These are phyloP conservation scores for Phialophora chinensis DNA, from an alignment of 2,329 filamentous ascomycete genomes.

Conservation along the genomic window DNA sequence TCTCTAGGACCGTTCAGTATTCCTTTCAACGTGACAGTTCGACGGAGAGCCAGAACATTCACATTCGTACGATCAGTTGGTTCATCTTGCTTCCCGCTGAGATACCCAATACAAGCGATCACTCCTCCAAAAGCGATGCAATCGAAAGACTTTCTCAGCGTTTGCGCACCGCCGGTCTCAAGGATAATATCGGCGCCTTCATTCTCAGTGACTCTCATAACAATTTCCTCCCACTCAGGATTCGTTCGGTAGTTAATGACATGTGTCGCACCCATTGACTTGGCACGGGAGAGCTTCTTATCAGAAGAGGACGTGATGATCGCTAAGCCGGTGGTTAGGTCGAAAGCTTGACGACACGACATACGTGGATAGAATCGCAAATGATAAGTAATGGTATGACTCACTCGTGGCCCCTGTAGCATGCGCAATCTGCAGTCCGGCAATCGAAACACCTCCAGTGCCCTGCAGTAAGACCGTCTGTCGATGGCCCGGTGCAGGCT, in stretches of 20 bases:
- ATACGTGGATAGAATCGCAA: neutral
- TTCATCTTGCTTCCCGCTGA: conserved; percentile 36
- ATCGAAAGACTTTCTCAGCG: conserved; percentile 54
- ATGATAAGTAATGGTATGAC: conserved; percentile 42
- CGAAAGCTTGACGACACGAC: conserved; percentile 9
- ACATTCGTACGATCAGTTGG: conserved; percentile 61
- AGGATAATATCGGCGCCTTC: conserved; percentile 53
- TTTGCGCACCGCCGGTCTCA: conserved; percentile 51
- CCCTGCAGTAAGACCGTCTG: conserved; percentile 52
- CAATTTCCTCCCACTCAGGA: conserved; percentile 55
- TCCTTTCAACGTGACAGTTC: conserved; percentile 62
- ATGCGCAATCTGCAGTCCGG: conserved; percentile 55
- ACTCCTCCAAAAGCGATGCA: conserved; percentile 55
- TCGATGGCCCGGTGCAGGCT: conserved; percentile 50
- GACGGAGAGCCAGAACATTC: conserved; percentile 61
- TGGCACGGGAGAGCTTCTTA: conserved; percentile 51
- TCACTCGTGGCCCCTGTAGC: conserved; percentile 56
- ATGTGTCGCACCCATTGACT: conserved; percentile 52
- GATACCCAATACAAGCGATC: conserved; percentile 43
- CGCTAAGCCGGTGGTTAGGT: conserved; percentile 45
- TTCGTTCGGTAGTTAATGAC: conserved; percentile 58
- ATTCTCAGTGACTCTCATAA: conserved; percentile 52
- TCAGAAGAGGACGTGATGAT: conserved; percentile 61
- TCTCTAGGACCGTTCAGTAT: conserved; percentile 68
- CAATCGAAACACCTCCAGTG: conserved; percentile 56